Base-by-base conservation (phyloP, 441 rosid genomes). In the Dalechampia spathulata region DNA sequence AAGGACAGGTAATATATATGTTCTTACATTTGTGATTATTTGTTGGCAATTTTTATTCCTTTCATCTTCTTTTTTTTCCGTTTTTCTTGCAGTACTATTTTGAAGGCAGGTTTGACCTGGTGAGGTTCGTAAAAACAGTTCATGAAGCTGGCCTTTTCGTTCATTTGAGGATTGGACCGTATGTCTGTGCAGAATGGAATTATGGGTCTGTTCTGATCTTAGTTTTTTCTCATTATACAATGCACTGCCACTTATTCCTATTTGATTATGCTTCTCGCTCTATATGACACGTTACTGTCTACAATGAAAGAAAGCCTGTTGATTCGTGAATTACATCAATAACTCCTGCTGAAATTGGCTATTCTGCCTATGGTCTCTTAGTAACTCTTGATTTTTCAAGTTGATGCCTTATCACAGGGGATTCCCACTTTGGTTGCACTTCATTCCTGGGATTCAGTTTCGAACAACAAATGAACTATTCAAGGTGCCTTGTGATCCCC, bases 161-260 rank as follows among this genome's bases (percentile, higher is more conserved):
- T 67, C 87, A 81, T 65, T 55, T 83, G 74, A 74, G 90, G 74
- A 81, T 83, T 51, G 87, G 90, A 0, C 90, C 87, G 21, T 83
- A 83, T 72, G 90, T 72, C 38, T 81, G 90, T 61, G 87, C 90
- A 27, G 87, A 83, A 74, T 83, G 90, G 90, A 83, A 81, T 53
- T 83, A 77, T 32, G 87, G 90, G 90, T 83, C 20, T 12, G 69
- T 60, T 67, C 40, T 30, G 25, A 10, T 54, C 40, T 6, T 42
- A 16, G 28, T 53, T 55, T 12, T 44, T 57, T 7, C 11, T 60
- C 20, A 9, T 17, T 25, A n/a, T 6, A n/a, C 14, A 30, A 13
- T 9, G 12, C 6, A 25, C 28, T 28, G 42, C 5, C 45, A 3
- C 42, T 25, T 16, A 46, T 22, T 6, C n/a, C 11, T 17, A 12